Conservation (phyloP, 768 basidiomycete species). For the Udeniomyces megalosporus region DNA sequence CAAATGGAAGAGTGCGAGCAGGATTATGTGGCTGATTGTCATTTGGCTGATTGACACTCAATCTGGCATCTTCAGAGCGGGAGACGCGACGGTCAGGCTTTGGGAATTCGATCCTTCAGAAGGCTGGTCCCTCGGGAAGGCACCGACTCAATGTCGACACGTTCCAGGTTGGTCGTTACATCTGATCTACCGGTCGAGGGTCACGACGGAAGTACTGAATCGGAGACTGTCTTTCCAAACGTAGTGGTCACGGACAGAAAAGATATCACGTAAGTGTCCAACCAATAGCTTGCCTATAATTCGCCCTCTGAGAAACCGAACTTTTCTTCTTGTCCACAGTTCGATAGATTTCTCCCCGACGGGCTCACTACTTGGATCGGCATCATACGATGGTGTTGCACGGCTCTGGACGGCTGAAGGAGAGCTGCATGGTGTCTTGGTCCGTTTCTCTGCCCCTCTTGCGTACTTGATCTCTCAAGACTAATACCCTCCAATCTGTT, state of each 20-base stretch:
- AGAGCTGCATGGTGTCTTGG: constrained; percentile 2
- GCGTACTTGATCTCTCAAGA: too few species aligned
- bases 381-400: constrained; percentile 25
- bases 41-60: too few species aligned
- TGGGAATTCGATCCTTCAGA: constrained; percentile 7
- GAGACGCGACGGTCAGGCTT: constrained; percentile 16
- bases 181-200: too few species aligned
- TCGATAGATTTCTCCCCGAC: constrained; percentile 17
- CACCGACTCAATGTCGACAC: constrained; percentile 5
- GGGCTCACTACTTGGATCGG: constrained; percentile 23
- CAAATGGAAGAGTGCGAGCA: neutral
- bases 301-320: too few species aligned
- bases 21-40: too few species aligned
- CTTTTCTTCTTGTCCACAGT: neutral
- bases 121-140: constrained; percentile 5
- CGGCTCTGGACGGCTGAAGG: constrained; percentile 24
- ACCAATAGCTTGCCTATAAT: neutral
- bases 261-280: constrained; percentile 7
- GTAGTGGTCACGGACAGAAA: constrained; percentile 13
- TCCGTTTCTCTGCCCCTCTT: neutral
- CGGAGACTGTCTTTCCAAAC: too few species aligned
- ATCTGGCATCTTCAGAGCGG: neutral
- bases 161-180: too few species aligned
- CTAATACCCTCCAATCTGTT: constrained; percentile 22
- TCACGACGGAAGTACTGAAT: too few species aligned